These are phyloP conservation scores for Camelina hispida DNA, from an alignment of 345 rosid species.

Conservation along the genomic window DNA sequence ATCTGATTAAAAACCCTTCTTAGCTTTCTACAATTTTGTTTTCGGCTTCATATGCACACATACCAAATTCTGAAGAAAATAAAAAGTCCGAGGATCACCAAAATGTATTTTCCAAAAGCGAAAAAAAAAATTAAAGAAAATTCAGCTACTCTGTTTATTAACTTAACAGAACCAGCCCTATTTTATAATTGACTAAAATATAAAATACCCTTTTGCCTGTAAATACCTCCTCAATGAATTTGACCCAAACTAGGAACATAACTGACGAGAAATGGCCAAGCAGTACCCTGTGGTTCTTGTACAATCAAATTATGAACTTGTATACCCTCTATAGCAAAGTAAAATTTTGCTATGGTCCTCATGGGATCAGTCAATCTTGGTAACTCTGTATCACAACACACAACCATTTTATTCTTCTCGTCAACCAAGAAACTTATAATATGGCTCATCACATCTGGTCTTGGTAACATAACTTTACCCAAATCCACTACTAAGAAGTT, in stretches of 20 bases:
- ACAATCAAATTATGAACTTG: background rate
- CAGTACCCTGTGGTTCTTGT: background rate
- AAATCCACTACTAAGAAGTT: background rate
- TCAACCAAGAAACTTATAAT: background rate
- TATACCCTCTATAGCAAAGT: no score
- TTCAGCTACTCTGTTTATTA: background rate
- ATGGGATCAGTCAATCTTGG: no score
- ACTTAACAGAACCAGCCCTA: background rate
- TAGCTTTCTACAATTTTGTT: no score
- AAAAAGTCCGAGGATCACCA: background rate
- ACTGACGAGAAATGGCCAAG: background rate
- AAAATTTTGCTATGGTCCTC: no score
- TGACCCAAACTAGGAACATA: background rate
- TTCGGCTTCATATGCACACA: no score
- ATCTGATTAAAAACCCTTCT: no score
- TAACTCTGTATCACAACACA: background rate
- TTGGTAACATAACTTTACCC: background rate
- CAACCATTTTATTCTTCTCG: conserved; percentile 5
- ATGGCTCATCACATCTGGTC: background rate
- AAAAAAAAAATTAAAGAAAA: no score
- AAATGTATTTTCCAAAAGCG: background rate
- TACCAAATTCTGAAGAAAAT: no score
- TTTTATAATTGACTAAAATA: no score
- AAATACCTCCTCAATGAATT: background rate
- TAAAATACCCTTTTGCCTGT: background rate